phyloP scores from a whole-genome alignment of 2,329 filamentous ascomycete genomes.

The Neonectria ditissima region DNA sequence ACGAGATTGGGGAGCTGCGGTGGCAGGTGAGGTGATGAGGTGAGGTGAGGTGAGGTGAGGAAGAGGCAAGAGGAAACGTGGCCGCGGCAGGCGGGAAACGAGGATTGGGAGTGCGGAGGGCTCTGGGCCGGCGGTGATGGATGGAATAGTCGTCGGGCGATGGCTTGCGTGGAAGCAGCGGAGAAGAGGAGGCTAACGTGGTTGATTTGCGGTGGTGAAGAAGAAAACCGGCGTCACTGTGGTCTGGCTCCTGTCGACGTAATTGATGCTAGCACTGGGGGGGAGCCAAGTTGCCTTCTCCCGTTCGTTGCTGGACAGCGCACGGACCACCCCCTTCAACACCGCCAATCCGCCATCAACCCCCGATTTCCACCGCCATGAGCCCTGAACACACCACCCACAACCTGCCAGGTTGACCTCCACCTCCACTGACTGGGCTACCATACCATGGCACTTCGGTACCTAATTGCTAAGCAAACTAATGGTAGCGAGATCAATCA shows the following conservation, averaged over 20 bases:
- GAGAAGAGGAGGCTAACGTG: slow-evolving; percentile 9
- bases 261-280: slow-evolving; percentile 29
- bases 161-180: slow-evolving; percentile 3
- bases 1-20: slow-evolving; percentile 11
- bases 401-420: slow-evolving; percentile 1
- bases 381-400: slow-evolving; percentile 4
- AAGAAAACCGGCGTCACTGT: slow-evolving; percentile 20
- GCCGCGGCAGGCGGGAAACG: background rate
- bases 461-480: background rate
- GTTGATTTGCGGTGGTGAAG: slow-evolving; percentile 22
- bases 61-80: slow-evolving; percentile 28
- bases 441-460: background rate
- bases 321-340: slow-evolving; percentile 24
- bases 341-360: background rate
- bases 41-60: slow-evolving; percentile 43
- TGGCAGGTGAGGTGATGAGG: slow-evolving; percentile 24
- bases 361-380: background rate
- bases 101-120: slow-evolving; percentile 8
- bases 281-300: slow-evolving; percentile 35
- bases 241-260: slow-evolving; percentile 31
- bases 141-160: background rate
- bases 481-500: background rate
- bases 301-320: slow-evolving; percentile 27
- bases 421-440: too few species aligned
- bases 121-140: background rate